Base-by-base conservation (phyloP, 352 stramenopile genomes). In the Phytophthora podocarpi region DNA sequence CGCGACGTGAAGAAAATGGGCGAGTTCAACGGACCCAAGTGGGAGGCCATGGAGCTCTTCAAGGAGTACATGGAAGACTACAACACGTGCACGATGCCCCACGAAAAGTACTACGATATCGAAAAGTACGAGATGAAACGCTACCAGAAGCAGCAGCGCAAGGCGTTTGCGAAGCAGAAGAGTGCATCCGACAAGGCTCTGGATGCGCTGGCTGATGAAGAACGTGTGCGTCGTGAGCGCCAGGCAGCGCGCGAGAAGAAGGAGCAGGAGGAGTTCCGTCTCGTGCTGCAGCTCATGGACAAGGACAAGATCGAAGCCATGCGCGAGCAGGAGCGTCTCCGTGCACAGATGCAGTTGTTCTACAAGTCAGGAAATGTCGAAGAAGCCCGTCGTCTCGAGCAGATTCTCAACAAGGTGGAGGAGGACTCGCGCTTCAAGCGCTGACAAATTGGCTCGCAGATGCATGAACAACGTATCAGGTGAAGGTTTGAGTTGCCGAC, bases 81-180 rank as follows among this genome's bases (percentile, higher is more conserved):
- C 87, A 99, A 99, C 75, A 99, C 97, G 27, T 96, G 91, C 31
- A 99, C 97, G 10, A 64, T 99, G 27, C 95, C 96, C 0, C 95
- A 99, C 63, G 84, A 97, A 16, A 99, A 99, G 63, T 99, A 98
- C 81, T 98, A 99, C 65, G 87, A 99, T 73, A 94, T 98, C 46
- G 95, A 98, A 41, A 97, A 96, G 63, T 99, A 97, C 91, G 97
- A 99, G 83, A 96, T 98, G 87, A 82, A 83, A 18, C 80, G 97
- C 61, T 98, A 98, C 63, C 65, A 93, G 51, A 91, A 94, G 71
- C 56, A 93, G 60, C 78, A 91, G 68, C 68, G 59, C 13, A 89
- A 87, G 55, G 59, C 55, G 30, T 59, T 53, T 18, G 45, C 52
- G 5, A 78, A 85, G 48, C 64, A 70, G 34, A 65, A 73, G 31